phyloP scores from a whole-genome alignment of 2,329 filamentous ascomycete species.

The Sarocladium strictum region DNA sequence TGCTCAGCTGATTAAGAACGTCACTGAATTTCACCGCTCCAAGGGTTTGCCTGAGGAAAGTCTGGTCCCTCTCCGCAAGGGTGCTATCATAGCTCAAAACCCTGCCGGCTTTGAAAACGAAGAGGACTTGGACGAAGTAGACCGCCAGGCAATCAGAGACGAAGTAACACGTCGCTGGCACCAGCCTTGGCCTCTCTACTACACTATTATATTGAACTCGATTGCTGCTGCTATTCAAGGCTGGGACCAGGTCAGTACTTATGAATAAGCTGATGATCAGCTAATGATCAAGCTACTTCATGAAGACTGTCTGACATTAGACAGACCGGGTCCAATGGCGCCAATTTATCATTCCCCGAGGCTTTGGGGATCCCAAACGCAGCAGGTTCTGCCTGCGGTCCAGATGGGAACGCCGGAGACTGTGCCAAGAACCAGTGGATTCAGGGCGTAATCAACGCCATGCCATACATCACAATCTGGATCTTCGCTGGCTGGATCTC shows the following conservation, averaged over 20 bases:
- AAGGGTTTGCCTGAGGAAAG: slow-evolving; percentile 39
- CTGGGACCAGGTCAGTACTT: slow-evolving; percentile 31
- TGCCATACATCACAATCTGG: slow-evolving; percentile 35
- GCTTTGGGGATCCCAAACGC: slow-evolving; percentile 36
- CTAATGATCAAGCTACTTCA: too few relatives aligned
- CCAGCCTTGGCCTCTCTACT: slow-evolving; percentile 32
- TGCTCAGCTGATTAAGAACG: slow-evolving; percentile 45
- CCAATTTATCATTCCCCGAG: slow-evolving; percentile 39
- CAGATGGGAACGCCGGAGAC: slow-evolving; percentile 12
- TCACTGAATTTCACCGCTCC: slow-evolving; percentile 46
- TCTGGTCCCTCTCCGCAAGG: slow-evolving; percentile 28
- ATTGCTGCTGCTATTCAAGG: slow-evolving; percentile 49
- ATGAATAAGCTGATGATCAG: too few relatives aligned
- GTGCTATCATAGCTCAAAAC: slow-evolving; percentile 18
- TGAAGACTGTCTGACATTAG: neutral
- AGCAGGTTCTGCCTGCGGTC: slow-evolving; percentile 23
- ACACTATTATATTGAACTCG: slow-evolving; percentile 44
- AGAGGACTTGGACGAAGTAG: slow-evolving; percentile 35
- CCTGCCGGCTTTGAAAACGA: slow-evolving; percentile 42
- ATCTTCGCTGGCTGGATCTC: slow-evolving; percentile 21
- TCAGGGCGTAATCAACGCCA: slow-evolving; percentile 38
- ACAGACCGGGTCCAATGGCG: slow-evolving; percentile 40
- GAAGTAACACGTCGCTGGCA: slow-evolving; percentile 45
- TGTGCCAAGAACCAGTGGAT: slow-evolving; percentile 43
- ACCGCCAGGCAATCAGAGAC: slow-evolving; percentile 32